A percentile compares a stretch with the other conserved stretches of the same genome.
Evolutionary conservation across 257 asterid species (phyloP).

Genomic region (Solanum piurae): DNA sequence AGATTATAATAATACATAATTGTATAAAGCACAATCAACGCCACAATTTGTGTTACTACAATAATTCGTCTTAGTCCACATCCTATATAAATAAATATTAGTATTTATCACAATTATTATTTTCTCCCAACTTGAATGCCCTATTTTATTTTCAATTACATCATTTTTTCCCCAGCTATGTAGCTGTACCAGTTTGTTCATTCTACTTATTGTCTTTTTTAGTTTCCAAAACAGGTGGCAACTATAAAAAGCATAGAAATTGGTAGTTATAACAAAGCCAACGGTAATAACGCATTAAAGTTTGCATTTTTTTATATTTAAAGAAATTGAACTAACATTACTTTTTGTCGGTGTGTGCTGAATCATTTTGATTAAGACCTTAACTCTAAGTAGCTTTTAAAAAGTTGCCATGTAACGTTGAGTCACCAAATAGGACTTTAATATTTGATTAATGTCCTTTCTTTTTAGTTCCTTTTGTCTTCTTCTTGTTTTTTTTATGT

Average conservation of each 20-base stretch:
- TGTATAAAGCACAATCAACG: not conserved
- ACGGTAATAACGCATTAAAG: conserved; percentile 1
- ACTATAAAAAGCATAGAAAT: not conserved
- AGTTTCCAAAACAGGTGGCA: not conserved
- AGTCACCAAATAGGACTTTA: conserved; percentile 38
- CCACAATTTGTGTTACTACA: not conserved
- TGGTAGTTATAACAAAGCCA: conserved; percentile 5
- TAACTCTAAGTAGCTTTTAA: not conserved
- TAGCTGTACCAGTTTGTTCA: not conserved
- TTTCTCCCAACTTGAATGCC: not conserved
- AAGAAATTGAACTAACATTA: not conserved
- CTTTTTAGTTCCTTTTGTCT: conserved; percentile 1
- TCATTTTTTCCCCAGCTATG: not conserved
- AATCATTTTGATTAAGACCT: conserved; percentile 25
- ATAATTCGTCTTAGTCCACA: not conserved
- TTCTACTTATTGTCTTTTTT: not conserved
- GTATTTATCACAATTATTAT: not conserved
- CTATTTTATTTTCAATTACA: not conserved
- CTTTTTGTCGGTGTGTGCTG: conserved; percentile 6
- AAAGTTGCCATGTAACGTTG: conserved; percentile 33
- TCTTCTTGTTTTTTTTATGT: not conserved
- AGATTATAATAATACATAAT: not conserved
- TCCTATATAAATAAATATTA: not conserved
- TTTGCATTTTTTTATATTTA: not conserved
- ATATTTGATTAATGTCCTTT: conserved; percentile 1